phyloP scores from a whole-genome alignment of 495 filamentous ascomycete genomes.

The Daldinia decipiens region DNA sequence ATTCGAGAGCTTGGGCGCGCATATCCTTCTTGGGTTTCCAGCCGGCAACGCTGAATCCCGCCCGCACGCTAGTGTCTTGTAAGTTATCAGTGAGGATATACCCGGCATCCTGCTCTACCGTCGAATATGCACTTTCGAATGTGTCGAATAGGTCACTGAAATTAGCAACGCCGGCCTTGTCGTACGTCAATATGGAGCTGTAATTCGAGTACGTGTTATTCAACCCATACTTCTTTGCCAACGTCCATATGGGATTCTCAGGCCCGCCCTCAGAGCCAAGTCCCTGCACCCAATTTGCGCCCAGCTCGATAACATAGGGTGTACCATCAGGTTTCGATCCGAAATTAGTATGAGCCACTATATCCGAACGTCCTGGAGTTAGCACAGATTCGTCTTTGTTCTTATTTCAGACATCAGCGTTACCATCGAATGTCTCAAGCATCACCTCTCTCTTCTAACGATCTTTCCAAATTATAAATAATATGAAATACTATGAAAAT shows the following conservation, averaged over 20 bases:
- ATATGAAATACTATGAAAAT: conserved; percentile 47
- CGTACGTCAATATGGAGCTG: conserved; percentile 68
- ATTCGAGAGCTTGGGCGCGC: conserved; percentile 70
- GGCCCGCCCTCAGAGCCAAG: conserved; percentile 65
- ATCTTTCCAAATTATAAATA: neutral
- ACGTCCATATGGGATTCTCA: conserved; percentile 76
- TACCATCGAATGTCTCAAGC: too few species aligned
- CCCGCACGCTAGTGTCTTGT: conserved; percentile 70
- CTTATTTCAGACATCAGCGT: neutral
- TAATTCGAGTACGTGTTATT: conserved; percentile 73
- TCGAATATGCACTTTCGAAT: conserved; percentile 62
- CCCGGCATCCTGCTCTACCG: conserved; percentile 66
- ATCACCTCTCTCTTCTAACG: neutral
- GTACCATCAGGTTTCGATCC: conserved; percentile 62
- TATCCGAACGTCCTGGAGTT: conserved; percentile 8
- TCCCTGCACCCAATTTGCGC: conserved; percentile 80
- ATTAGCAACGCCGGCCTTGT: conserved; percentile 63
- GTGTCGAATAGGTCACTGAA: conserved; percentile 62
- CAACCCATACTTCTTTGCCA: conserved; percentile 72
- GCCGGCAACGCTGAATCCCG: conserved; percentile 67
- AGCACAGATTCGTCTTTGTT: conserved; percentile 14
- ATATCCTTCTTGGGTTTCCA: conserved; percentile 72
- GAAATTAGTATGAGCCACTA: conserved; percentile 64
- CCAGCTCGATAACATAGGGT: conserved; percentile 71
- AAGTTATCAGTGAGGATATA: conserved; percentile 66